phyloP scores from a whole-genome alignment of 495 filamentous ascomycete genomes.

The Schizothecium vesticola region DNA sequence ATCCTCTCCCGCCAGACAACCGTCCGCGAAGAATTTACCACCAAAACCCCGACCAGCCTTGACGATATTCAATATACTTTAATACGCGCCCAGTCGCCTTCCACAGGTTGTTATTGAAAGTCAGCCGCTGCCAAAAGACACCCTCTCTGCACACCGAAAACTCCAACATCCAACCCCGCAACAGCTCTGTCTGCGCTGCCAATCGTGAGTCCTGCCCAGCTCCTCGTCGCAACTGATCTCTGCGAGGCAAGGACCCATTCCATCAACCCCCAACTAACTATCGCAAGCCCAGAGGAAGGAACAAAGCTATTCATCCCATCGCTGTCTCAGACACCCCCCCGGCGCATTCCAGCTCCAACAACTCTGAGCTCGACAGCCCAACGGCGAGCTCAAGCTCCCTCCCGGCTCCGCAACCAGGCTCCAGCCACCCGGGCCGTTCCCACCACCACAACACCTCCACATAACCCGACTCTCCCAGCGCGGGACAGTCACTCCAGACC shows the following conservation, averaged over 20 bases:
- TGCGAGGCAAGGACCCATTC: not conserved
- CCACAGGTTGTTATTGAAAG: not conserved
- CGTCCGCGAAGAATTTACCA: not conserved
- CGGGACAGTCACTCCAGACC: constrained; percentile 2
- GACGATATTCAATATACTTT: not conserved
- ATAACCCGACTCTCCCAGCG: not conserved
- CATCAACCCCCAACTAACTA: not conserved
- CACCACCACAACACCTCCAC: constrained; percentile 3
- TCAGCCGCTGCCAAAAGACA: not conserved
- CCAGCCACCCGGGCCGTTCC: not conserved
- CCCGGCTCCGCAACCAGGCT: not conserved
- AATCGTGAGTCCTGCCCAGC: not conserved
- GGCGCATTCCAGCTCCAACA: not conserved
- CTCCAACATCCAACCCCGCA: constrained; percentile 5
- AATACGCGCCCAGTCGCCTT: not conserved
- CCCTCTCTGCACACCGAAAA: not conserved
- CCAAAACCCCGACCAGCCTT: not conserved
- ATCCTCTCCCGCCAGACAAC: not conserved
- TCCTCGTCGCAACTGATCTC: not conserved
- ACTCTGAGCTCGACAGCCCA: not conserved
- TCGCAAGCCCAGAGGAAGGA: not conserved
- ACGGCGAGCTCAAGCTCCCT: not conserved
- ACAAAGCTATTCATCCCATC: not conserved
- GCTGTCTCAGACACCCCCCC: not conserved
- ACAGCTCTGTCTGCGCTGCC: not conserved